These are phyloP conservation scores for Fusarium sp. DNA, from an alignment of 2,329 filamentous ascomycete genomes.

Conservation along the genomic window DNA sequence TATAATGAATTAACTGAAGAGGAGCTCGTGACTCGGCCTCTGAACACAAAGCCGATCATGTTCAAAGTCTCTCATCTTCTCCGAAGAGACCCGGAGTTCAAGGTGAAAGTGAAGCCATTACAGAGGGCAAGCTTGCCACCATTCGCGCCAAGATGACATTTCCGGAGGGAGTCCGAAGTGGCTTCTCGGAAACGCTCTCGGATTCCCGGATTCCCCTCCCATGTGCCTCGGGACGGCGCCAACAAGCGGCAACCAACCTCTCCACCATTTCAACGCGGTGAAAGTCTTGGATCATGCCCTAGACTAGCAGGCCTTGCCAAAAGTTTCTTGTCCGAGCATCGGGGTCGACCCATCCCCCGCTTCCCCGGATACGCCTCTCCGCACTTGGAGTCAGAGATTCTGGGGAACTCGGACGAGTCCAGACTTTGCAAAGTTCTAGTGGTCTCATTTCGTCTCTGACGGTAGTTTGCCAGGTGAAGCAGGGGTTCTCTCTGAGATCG, in stretches of 20 bases:
- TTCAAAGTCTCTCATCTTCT: not conserved
- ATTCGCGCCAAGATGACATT: not conserved
- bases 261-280: not conserved
- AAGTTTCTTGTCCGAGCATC: not conserved
- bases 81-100: not conserved
- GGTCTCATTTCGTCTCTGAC: not conserved
- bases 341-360: conserved; percentile 17
- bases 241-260: not conserved
- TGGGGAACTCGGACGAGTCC: conserved; percentile 4
- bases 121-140: not conserved
- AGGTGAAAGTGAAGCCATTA: not conserved
- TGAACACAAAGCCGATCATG: not conserved
- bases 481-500: not conserved
- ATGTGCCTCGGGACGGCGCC: not conserved
- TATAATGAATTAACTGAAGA: not conserved
- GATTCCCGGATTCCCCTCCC: conserved; percentile 14
- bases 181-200: not conserved
- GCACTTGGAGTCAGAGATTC: conserved; percentile 20
- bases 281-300: not conserved
- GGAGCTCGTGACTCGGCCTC: conserved; percentile 3
- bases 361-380: conserved; percentile 27
- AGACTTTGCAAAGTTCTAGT: not conserved
- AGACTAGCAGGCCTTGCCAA: not conserved
- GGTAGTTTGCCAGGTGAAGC: not conserved
- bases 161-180: not conserved